Conservation (phyloP, 768 basidiomycete genomes). For the Nidularia sp. region DNA sequence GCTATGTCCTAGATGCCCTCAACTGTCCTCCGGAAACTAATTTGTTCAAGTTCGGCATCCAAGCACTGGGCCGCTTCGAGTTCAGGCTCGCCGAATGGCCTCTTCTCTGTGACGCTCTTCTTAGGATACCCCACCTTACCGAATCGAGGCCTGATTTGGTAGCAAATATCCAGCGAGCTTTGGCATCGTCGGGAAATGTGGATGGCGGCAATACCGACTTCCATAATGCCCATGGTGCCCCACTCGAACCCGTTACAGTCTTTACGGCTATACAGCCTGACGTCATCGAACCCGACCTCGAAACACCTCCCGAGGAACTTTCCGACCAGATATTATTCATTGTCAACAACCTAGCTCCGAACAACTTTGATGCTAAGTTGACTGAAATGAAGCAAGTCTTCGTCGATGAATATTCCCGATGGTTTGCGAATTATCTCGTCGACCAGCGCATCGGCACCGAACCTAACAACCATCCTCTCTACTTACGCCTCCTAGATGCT, state of each 20-base stretch:
- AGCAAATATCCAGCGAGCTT: conserved; percentile 63
- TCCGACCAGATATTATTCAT: conserved; percentile 97
- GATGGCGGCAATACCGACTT: conserved; percentile 35
- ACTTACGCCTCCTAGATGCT: conserved; percentile 89
- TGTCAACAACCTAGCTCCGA: conserved; percentile 94
- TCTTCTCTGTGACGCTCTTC: conserved; percentile 83
- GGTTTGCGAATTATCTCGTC: conserved; percentile 98
- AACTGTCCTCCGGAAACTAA: conserved; percentile 89
- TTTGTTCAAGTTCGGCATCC: conserved; percentile 92
- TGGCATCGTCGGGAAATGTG: conserved; percentile 48
- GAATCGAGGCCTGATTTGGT: conserved; percentile 84
- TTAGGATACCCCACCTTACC: conserved; percentile 81
- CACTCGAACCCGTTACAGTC: conserved; percentile 42
- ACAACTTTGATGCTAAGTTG: conserved; percentile 87
- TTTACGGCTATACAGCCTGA: conserved; percentile 83
- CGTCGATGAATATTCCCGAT: conserved; percentile 78
- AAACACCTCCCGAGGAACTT: conserved; percentile 76
- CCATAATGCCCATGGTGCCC: conserved; percentile 20
- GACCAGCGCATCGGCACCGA: conserved; percentile 94
- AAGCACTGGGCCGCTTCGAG: conserved; percentile 87
- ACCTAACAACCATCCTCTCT: conserved; percentile 94
- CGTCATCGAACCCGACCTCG: conserved; percentile 52
- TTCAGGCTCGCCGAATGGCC: conserved; percentile 87
- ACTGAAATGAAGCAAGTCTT: conserved; percentile 84
- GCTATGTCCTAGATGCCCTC: conserved; percentile 93